phyloP scores from a whole-genome alignment of 2,329 filamentous ascomycete genomes.

The Fusarium sublunatum region DNA sequence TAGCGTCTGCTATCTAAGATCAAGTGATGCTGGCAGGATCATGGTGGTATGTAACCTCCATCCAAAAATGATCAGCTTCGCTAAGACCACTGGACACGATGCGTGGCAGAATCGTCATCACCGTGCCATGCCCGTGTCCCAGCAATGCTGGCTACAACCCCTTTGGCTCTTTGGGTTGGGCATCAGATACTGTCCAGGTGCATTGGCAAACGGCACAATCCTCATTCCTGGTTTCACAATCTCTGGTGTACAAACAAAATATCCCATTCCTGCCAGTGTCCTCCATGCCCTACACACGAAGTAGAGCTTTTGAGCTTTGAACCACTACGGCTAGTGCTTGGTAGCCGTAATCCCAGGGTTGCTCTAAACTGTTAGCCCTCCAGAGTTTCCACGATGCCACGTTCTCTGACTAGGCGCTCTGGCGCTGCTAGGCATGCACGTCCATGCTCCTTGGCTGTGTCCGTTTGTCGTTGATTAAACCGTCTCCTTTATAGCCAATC shows the following conservation, averaged over 20 bases:
- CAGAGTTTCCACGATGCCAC: slow-evolving; percentile 24
- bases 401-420: slow-evolving; percentile 16
- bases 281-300: neutral
- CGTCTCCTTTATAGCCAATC: slow-evolving; percentile 33
- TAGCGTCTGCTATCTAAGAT: slow-evolving; percentile 40
- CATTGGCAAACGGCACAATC: neutral
- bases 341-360: neutral
- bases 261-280: neutral
- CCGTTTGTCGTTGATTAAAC: slow-evolving; percentile 3
- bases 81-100: slow-evolving; percentile 5
- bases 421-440: slow-evolving; percentile 7
- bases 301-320: slow-evolving; percentile 9
- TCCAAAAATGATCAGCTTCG: slow-evolving; percentile 32
- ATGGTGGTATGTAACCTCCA: slow-evolving; percentile 26
- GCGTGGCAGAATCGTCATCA: slow-evolving; percentile 27
- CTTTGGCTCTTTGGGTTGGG: neutral
- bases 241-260: neutral
- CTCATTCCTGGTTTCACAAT: neutral
- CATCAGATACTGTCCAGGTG: neutral
- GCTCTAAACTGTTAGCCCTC: slow-evolving; percentile 1
- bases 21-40: slow-evolving; percentile 39
- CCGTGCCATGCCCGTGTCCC: slow-evolving; percentile 17
- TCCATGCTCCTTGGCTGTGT: slow-evolving; percentile 19
- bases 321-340: neutral
- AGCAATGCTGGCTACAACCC: slow-evolving; percentile 20